Evolutionary conservation across 179 eudicot species (phyloP).

Genomic region (Sideroxylon spinosum): DNA sequence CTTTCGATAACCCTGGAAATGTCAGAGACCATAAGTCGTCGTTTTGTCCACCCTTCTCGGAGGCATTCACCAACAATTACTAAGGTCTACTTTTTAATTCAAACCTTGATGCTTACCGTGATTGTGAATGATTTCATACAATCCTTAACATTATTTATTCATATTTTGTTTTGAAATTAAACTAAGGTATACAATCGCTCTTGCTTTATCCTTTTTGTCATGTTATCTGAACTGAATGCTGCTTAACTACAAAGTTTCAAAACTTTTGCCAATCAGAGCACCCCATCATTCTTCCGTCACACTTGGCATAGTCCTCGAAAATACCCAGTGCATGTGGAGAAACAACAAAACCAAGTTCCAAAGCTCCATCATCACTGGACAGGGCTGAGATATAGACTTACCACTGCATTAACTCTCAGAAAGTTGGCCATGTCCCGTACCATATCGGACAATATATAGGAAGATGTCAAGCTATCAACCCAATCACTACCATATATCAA

Average conservation of each 20-base stretch:
- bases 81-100: slow-evolving; percentile 44
- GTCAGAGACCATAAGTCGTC: slow-evolving; percentile 74
- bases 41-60: slow-evolving; percentile 82
- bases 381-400: too few species aligned
- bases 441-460: too few species aligned
- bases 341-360: too few species aligned
- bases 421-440: too few species aligned
- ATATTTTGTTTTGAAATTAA: neutral
- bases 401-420: too few species aligned
- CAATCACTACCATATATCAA: too few species aligned
- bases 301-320: too few species aligned
- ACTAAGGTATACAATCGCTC: neutral
- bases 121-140: neutral
- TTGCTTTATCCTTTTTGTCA: neutral
- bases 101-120: slow-evolving; percentile 1
- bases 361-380: too few species aligned
- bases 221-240: neutral
- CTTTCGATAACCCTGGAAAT: slow-evolving; percentile 87
- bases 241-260: neutral
- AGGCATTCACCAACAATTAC: slow-evolving; percentile 87
- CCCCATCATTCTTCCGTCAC: too few species aligned
- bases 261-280: too few species aligned
- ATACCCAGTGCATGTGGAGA: too few species aligned
- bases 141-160: neutral
- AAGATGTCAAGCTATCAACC: too few species aligned